Evolutionary conservation across 2,329 filamentous ascomycete species (phyloP).

Genomic region (Dendrostoma leiphaemia): DNA sequence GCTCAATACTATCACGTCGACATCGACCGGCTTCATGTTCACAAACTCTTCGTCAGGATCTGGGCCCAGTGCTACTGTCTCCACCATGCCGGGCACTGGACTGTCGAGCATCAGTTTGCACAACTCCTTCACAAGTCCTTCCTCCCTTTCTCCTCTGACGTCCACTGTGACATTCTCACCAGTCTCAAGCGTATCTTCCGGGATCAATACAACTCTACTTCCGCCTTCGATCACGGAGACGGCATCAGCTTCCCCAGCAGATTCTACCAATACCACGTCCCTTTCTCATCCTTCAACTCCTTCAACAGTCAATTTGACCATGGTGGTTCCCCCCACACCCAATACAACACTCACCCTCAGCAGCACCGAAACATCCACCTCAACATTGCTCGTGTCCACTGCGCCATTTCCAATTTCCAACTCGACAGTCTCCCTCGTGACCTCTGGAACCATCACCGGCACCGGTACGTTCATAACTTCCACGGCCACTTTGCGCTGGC

Average conservation of each 20-base stretch:
- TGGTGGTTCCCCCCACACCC: too few relatives aligned
- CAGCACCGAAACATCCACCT: background rate
- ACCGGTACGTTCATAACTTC: background rate
- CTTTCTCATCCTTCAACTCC: background rate
- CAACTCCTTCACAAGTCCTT: slow-evolving; percentile 2
- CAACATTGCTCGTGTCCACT: background rate
- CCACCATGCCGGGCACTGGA: background rate
- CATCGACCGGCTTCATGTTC: background rate
- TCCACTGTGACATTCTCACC: background rate
- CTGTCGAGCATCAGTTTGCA: background rate
- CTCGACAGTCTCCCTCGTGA: background rate
- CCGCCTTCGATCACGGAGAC: background rate
- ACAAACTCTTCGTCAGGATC: background rate
- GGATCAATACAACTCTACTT: background rate
- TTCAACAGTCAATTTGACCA: too few relatives aligned
- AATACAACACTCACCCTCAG: background rate
- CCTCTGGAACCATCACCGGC: background rate
- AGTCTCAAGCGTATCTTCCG: background rate
- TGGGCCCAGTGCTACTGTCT: background rate
- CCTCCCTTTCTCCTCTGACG: background rate
- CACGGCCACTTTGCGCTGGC: background rate
- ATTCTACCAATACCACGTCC: background rate
- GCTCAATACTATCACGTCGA: background rate
- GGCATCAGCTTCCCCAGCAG: background rate
- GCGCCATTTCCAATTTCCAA: background rate